These are phyloP conservation scores for Lyophyllum shimeji DNA, from an alignment of 768 basidiomycete genomes.

Conservation along the genomic window DNA sequence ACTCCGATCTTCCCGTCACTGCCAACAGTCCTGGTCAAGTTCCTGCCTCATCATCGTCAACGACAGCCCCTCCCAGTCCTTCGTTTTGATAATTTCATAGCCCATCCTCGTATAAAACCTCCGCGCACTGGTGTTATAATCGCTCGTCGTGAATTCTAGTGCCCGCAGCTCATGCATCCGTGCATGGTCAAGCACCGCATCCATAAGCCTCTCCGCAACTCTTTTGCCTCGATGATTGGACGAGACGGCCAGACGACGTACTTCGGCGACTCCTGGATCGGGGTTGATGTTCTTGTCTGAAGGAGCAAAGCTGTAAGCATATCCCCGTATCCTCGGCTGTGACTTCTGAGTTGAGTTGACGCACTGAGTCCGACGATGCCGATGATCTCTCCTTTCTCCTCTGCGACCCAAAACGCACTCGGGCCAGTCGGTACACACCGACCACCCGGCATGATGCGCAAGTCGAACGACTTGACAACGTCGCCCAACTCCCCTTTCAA, in stretches of 20 bases:
- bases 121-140: slow-evolving; percentile 12
- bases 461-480: slow-evolving; percentile 5
- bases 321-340: too few species aligned
- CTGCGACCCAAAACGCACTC: slow-evolving; percentile 17
- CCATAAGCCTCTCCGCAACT: slow-evolving; percentile 14
- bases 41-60: slow-evolving; percentile 6
- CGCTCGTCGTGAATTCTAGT: slow-evolving; percentile 17
- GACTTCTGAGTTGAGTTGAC: background rate
- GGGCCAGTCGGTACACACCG: slow-evolving; percentile 5
- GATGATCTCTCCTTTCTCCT: slow-evolving; percentile 8
- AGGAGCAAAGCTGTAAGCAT: background rate
- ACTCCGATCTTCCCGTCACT: background rate
- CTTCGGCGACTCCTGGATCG: slow-evolving; percentile 10
- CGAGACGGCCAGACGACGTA: slow-evolving; percentile 13
- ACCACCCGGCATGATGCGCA: slow-evolving; percentile 2
- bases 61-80: slow-evolving; percentile 6
- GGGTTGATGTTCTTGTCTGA: background rate
- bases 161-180: slow-evolving; percentile 4
- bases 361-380: slow-evolving; percentile 19
- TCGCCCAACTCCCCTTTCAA: slow-evolving; percentile 12
- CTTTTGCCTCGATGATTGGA: slow-evolving; percentile 12
- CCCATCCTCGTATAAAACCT: slow-evolving; percentile 14
- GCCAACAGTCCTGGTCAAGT: background rate
- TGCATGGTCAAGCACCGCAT: slow-evolving; percentile 12
- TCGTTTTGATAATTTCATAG: slow-evolving; percentile 6